A percentile compares a stretch with the other conserved stretches of the same genome.
Evolutionary conservation across 1,139 yeast genomes (phyloP).

Genomic region (Insectozyma bohioensis): DNA sequence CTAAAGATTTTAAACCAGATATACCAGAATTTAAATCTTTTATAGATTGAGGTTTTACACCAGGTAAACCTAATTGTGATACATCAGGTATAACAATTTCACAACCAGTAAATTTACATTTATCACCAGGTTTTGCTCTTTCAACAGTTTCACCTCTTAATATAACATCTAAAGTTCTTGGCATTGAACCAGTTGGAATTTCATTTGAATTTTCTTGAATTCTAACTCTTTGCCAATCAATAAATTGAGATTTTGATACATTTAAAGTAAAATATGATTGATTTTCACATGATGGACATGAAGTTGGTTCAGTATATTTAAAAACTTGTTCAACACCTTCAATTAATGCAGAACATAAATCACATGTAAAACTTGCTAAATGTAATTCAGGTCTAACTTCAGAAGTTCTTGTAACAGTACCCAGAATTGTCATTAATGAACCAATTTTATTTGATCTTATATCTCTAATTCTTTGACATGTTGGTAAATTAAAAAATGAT

Average conservation of each 20-base stretch:
- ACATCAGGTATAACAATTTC: constrained; percentile 96
- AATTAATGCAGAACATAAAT: constrained; percentile 78
- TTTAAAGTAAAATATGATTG: constrained; percentile 84
- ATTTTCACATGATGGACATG: constrained; percentile 89
- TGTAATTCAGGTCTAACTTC: constrained; percentile 96
- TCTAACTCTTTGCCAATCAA: constrained; percentile 97
- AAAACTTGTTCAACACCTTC: constrained; percentile 93
- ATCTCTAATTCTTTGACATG: constrained; percentile 84
- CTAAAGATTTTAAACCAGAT: constrained; percentile 79
- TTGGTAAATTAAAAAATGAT: constrained; percentile 84
- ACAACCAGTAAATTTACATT: constrained; percentile 92
- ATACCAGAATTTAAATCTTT: constrained; percentile 83
- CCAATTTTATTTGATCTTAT: constrained; percentile 90
- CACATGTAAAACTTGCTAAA: constrained; percentile 87
- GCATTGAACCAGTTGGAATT: constrained; percentile 99
- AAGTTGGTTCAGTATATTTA: constrained; percentile 92
- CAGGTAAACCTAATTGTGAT: constrained; percentile 94
- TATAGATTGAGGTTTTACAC: constrained; percentile 83
- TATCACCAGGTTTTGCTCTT: constrained; percentile 97
- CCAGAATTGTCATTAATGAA: constrained; percentile 78
- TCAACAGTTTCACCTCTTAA: constrained; percentile 94
- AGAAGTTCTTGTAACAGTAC: constrained; percentile 95
- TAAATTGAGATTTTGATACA: constrained; percentile 79
- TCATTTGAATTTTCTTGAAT: constrained; percentile 94
- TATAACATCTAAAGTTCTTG: constrained; percentile 91